phyloP scores from a whole-genome alignment of 176 grass and related monocot species.

The Avena atlantica region DNA sequence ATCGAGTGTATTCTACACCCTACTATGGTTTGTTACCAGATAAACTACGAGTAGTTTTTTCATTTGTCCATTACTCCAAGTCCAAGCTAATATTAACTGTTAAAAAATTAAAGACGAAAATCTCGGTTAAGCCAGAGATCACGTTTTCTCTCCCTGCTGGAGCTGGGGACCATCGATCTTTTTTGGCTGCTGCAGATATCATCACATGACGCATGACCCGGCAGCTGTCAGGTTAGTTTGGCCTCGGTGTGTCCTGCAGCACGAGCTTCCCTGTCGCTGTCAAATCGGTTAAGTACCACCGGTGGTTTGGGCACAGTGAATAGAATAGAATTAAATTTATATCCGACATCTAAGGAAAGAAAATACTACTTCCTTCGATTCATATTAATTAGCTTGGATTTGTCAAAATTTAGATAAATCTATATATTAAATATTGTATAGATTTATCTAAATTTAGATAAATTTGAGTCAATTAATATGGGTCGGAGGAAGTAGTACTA shows the following conservation, averaged over 20 bases:
- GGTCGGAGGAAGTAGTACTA: too few relatives aligned
- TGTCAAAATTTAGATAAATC: too few relatives aligned
- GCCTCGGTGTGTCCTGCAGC: background rate
- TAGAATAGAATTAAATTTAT: background rate
- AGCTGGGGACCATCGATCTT: background rate
- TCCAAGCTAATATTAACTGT: too few relatives aligned
- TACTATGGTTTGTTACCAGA: background rate
- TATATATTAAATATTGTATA: too few relatives aligned
- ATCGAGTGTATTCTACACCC: background rate
- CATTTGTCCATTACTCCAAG: too few relatives aligned
- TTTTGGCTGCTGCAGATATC: background rate
- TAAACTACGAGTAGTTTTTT: too few relatives aligned
- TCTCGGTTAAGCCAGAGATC: background rate
- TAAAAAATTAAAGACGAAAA: background rate
- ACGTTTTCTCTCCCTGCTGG: background rate
- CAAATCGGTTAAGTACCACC: background rate
- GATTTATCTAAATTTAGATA: too few relatives aligned
- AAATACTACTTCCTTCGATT: too few relatives aligned
- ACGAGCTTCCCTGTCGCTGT: conserved; percentile 2
- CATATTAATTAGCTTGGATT: too few relatives aligned
- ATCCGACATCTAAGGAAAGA: background rate
- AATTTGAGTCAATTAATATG: too few relatives aligned
- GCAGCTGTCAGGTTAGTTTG: conserved; percentile 17
- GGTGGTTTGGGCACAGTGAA: background rate
- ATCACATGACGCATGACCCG: background rate